phyloP scores from a whole-genome alignment of 108 stramenopile genomes.

The Cylindrotheca closterium region DNA sequence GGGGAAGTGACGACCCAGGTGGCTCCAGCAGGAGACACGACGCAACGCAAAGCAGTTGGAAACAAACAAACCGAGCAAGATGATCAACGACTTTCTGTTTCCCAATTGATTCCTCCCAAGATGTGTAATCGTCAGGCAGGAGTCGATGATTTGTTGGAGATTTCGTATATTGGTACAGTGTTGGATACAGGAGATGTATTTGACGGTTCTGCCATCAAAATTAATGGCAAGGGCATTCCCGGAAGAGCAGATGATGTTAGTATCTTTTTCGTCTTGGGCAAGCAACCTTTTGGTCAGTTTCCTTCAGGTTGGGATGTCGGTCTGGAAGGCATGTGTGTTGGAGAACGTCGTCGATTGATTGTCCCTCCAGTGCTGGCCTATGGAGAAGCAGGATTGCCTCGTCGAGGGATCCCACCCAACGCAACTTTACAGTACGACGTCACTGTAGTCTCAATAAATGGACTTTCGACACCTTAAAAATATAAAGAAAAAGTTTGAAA shows the following conservation, averaged over 20 bases:
- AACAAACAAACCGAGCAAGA: constrained; percentile 54
- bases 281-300: constrained; percentile 88
- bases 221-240: constrained; percentile 73
- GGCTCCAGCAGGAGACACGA: constrained; percentile 77
- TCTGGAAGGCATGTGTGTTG: constrained; percentile 60
- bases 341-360: constrained; percentile 73
- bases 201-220: constrained; percentile 78
- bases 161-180: constrained; percentile 71
- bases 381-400: constrained; percentile 66
- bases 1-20: constrained; percentile 63
- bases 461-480: constrained; percentile 77
- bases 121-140: constrained; percentile 64
- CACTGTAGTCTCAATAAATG: constrained; percentile 80
- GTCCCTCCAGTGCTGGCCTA: constrained; percentile 85
- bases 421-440: constrained; percentile 84
- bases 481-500: no score
- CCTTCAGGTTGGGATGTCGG: constrained; percentile 90
- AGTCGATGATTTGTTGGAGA: constrained; percentile 78
- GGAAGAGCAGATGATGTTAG: constrained; percentile 84
- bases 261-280: constrained; percentile 81
- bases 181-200: constrained; percentile 74
- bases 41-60: constrained; percentile 67
- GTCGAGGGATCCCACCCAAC: constrained; percentile 80
- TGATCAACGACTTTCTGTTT: constrained; percentile 71
- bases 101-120: constrained; percentile 75